Evolutionary conservation across 495 filamentous ascomycete species (phyloP), one percentile per base, ranked within the genome.

Genomic region (Cercophora scortea): DNA sequence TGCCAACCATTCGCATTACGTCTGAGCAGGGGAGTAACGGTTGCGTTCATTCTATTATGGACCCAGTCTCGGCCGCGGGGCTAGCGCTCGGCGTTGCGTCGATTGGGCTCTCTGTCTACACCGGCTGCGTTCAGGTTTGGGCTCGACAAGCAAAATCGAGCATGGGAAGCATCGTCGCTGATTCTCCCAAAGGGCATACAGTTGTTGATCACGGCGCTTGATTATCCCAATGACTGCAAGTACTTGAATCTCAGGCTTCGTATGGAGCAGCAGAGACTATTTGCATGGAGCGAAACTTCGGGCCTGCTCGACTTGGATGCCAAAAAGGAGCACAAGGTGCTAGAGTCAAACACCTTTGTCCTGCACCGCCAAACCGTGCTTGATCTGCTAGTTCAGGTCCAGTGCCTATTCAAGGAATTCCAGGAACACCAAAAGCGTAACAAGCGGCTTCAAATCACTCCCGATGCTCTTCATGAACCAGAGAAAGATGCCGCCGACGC

Each of bases 251-350:
- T 75, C 40, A 59, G 71, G 1, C 51, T 73, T 16, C 64, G 69
- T 35, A 69, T 73, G 68, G 71, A 75, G 53, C 71, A 75, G 51
- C 71, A 75, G 58, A 59, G 71, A 6, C 58, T 75, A 25, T 73
- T 73, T 54, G 71, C 71, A 17, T 75, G 71, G 71, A 71, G 70
- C 57, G 71, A 75, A 52, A 70, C 71, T 6, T 72, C 69, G 25
- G 71, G 71, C 8, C 56, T 73, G 32, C 54, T 75, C 10, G 71
- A 71, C 32, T 48, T 70, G 1, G 62, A 74, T 45, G 51, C 47
- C 33, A 61, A 64, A 16, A 51, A 68, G 38, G 51, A 57, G 32
- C 39, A 62, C 16, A 65, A 69, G 43, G 54, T 75, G 12, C 61
- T 67, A 43, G 63, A 66, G 46, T 69, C 70, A 49, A 73, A 75